Conservation (phyloP, 2,329 filamentous ascomycete species). For the Nemania bipapillata region DNA sequence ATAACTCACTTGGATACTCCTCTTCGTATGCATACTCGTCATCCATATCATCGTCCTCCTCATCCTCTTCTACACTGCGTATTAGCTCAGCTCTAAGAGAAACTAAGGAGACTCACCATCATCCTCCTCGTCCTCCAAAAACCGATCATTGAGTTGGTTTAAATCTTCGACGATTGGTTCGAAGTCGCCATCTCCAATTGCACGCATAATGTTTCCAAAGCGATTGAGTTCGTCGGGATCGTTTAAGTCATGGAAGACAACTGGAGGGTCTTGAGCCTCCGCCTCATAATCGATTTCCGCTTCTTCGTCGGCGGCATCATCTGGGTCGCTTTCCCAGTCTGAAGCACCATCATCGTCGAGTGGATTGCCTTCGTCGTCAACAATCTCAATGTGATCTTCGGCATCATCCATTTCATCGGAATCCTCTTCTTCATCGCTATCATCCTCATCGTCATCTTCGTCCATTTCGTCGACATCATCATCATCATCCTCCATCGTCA, state of each 20-base stretch:
- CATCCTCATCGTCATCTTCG: conserved; percentile 70
- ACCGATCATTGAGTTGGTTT: conserved; percentile 63
- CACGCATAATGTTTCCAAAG: conserved; percentile 67
- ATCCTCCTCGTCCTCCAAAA: conserved; percentile 66
- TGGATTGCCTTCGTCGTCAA: conserved; percentile 71
- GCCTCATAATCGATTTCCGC: conserved; percentile 65
- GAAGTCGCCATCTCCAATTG: conserved; percentile 63
- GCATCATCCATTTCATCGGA: conserved; percentile 69
- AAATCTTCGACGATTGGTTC: conserved; percentile 62
- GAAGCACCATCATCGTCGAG: conserved; percentile 69
- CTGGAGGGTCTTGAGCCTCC: conserved; percentile 65
- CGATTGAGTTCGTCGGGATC: conserved; percentile 53
- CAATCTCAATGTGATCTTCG: conserved; percentile 65
- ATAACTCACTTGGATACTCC: conserved; percentile 65
- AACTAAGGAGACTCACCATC: conserved; percentile 59
- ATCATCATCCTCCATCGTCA: conserved; percentile 80
- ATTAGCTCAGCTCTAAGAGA: conserved; percentile 40
- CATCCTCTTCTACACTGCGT: conserved; percentile 58
- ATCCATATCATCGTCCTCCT: conserved; percentile 76
- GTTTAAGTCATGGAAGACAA: conserved; percentile 61
- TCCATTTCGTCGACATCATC: conserved; percentile 73
- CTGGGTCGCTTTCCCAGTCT: conserved; percentile 70
- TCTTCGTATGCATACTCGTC: conserved; percentile 73
- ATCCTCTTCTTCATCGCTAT: conserved; percentile 69
- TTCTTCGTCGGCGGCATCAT: conserved; percentile 68